These are phyloP conservation scores for Murraya paniculata DNA, from an alignment of 345 rosid genomes.

Conservation along the genomic window DNA sequence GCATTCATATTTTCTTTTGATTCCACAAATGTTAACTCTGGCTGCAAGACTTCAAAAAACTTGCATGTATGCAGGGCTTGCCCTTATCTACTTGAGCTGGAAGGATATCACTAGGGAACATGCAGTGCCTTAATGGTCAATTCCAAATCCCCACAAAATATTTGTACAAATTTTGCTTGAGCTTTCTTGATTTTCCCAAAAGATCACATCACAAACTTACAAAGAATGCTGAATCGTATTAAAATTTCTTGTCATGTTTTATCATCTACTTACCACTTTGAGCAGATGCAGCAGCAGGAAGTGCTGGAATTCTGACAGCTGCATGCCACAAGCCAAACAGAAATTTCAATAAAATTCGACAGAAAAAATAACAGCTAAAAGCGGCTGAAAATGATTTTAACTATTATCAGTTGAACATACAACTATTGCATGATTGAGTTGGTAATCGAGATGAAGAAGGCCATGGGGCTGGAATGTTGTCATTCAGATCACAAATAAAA, in stretches of 20 bases:
- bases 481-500: conserved; percentile 96
- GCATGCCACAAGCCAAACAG: conserved; percentile 20
- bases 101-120: neutral
- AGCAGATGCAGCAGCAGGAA: conserved; percentile 87
- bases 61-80: neutral
- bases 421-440: conserved; percentile 72
- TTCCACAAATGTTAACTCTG: neutral
- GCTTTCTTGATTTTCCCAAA: neutral
- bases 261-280: conserved; percentile 52
- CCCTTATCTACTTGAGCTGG: neutral
- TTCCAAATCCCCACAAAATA: neutral
- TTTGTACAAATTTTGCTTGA: neutral
- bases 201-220: neutral
- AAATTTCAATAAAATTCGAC: neutral
- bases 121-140: neutral
- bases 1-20: neutral
- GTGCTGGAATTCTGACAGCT: conserved; percentile 88
- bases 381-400: neutral
- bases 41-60: no score
- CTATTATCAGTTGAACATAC: conserved; percentile 32
- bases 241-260: neutral
- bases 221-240: neutral
- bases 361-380: neutral
- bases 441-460: conserved; percentile 56
- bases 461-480: conserved; percentile 95